Evolutionary conservation across 2,329 filamentous ascomycete species (phyloP), one percentile per base, ranked within the genome.

Genomic region (Fusarium newnesense): DNA sequence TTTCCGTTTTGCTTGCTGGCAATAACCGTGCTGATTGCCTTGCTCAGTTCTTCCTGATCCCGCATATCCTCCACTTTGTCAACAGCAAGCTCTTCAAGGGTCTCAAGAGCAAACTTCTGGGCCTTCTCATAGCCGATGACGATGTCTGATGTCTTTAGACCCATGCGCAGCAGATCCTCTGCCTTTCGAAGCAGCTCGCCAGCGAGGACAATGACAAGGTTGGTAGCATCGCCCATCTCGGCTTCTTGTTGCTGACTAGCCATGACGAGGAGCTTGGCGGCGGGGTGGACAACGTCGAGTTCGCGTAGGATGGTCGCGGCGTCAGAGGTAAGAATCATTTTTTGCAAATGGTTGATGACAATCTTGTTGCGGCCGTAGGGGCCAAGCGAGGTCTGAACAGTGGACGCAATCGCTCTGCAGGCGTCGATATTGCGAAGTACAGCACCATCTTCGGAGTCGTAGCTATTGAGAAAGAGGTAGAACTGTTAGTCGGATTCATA

Each of bases 291-390:
- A 72, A 99, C 96, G 80, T 99, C 96, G 83, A 99, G 91, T 86
- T 99, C 97, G 80, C 95, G 93, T 78, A 99, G 89, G 81, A 99
- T 99, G 47, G 96, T 98, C 75, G 96, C 96, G 75, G 96, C 96
- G 81, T 99, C 96, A 69, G 95, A 98, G 77, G 97, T 99, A 75
- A 99, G 88, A 79, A 98, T 97, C 96, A 99, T 98, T 89, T 99
- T 99, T 84, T 97, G 94, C 73, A 99, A 89, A 86, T 99, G 97
- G 88, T 99, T 99, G 88, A 99, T 98, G 86, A 99, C 94, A 81
- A 99, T 95, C 88, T 99, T 99, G 89, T 99, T 99, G 84, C 96
- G 94, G 80, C 96, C 96, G 85, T 97, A 98, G 69, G 96, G 96
- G 59, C 96, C 97, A 40, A 99, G 90, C 50, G 96, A 98, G 64